Evolutionary conservation across 768 basidiomycete species (phyloP).

Genomic region (Amanita pseudoporphyria): DNA sequence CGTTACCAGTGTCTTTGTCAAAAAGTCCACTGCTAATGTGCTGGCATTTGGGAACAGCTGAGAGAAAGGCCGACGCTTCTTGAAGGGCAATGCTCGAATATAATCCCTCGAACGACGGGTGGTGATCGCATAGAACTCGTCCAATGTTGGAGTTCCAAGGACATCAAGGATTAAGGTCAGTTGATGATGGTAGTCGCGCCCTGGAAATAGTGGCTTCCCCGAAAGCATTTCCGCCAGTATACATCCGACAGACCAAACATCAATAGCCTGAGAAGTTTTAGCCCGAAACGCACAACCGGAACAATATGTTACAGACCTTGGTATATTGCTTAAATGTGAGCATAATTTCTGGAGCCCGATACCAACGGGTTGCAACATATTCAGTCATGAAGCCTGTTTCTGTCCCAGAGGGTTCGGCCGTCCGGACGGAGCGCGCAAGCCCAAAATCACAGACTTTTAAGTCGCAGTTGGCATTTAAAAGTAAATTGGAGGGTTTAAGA

Average conservation of each 20-base stretch:
- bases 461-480: constrained; percentile 97
- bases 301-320: constrained; percentile 39
- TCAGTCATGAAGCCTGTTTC: constrained; percentile 91
- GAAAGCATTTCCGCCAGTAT: constrained; percentile 96
- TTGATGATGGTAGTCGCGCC: constrained; percentile 95
- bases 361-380: constrained; percentile 99
- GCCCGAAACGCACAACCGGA: constrained; percentile 11
- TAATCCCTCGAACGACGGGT: constrained; percentile 90
- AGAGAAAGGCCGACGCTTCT: constrained; percentile 75
- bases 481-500: constrained; percentile 92
- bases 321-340: constrained; percentile 98
- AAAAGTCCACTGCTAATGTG: constrained; percentile 53
- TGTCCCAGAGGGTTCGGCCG: constrained; percentile 76
- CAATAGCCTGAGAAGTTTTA: constrained; percentile 50
- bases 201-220: constrained; percentile 94
- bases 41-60: constrained; percentile 88
- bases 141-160: constrained; percentile 91
- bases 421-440: constrained; percentile 81
- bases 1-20: constrained; percentile 75
- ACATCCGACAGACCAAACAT: constrained; percentile 83
- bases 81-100: constrained; percentile 89
- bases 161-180: constrained; percentile 93
- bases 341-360: constrained; percentile 99
- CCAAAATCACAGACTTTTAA: constrained; percentile 96
- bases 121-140: constrained; percentile 97